Base-by-base conservation (phyloP, 805 yeast species). In the Metschnikowia similis region DNA sequence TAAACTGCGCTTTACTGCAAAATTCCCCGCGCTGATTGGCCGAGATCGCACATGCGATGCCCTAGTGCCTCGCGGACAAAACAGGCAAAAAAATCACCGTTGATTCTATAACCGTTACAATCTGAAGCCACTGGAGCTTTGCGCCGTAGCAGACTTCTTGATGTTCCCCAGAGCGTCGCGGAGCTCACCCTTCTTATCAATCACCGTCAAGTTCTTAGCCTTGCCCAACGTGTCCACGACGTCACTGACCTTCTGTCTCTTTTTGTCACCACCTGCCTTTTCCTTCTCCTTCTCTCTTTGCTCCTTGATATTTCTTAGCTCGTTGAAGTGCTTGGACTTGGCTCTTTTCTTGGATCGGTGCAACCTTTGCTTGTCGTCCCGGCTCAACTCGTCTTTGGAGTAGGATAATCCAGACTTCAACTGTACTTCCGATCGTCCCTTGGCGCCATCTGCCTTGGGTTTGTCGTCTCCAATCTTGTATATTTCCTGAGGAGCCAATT, bases 401-500 rank as follows among this genome's bases (percentile, higher is more conserved):
- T 87, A 81, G 3, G 89, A 84, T 56, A 86, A 77, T 61, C 96
- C 96, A 37, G 89, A 84, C 59, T 82, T 82, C 57, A 89, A 73
- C 52, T 80, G 73, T 16, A 89, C 85, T 65, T 87, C 91, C 1
- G 65, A 56, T 38, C 60, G 61, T n/a, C 74, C 72, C 30, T 60
- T 55, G 6, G 55, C 63, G 1, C 71, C 72, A 26, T 62, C 58
- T 1, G 66, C 69, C 41, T 54, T 57, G 13, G 64, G 56, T 47
- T 58, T 63, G 50, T 68, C 70, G 60, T 80, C 77, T 11, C 75
- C 71, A 45, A 75, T 72, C 63, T 76, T 81, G 69, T 85, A 94
- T 8, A 94, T 76, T 69, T 92, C 99, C 71, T 92, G 99, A 36
- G 99, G 99, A 2, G 99, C 99, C 60, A 94, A 76, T 44, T 87